Conservation (phyloP, 108 stramenopile genomes). For the Nitzschia sp. region DNA sequence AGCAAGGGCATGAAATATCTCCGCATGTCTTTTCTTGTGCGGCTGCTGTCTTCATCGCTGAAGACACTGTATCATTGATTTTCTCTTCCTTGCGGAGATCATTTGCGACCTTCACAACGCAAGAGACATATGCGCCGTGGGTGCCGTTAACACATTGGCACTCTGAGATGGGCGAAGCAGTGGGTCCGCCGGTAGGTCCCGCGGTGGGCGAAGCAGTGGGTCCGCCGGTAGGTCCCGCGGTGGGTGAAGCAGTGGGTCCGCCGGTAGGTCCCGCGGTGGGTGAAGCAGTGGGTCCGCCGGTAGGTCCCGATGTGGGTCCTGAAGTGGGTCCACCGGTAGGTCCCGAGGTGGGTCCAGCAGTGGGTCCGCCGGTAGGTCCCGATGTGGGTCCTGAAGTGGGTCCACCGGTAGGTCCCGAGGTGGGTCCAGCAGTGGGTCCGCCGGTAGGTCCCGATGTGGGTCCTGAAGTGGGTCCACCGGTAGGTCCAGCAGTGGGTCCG, state of each 20-base stretch:
- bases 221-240: not conserved
- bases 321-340: not conserved
- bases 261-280: not conserved
- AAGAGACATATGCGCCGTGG: too few species aligned
- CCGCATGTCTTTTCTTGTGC: too few species aligned
- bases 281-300: not conserved
- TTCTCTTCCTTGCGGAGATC: too few species aligned
- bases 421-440: conserved; percentile 7
- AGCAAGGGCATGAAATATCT: too few species aligned
- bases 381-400: not conserved
- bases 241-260: not conserved
- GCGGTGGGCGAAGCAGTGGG: not conserved
- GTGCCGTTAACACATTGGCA: too few species aligned
- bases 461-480: conserved; percentile 3
- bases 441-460: not conserved
- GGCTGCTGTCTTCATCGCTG: too few species aligned
- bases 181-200: not conserved
- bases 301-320: not conserved
- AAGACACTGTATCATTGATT: too few species aligned
- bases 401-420: not conserved
- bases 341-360: conserved; percentile 1
- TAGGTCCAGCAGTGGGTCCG: not conserved
- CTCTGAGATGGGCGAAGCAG: not conserved
- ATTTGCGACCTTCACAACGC: too few species aligned
- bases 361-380: not conserved